phyloP scores from a whole-genome alignment of 208 protist species.

The Herpetomonas muscarum region DNA sequence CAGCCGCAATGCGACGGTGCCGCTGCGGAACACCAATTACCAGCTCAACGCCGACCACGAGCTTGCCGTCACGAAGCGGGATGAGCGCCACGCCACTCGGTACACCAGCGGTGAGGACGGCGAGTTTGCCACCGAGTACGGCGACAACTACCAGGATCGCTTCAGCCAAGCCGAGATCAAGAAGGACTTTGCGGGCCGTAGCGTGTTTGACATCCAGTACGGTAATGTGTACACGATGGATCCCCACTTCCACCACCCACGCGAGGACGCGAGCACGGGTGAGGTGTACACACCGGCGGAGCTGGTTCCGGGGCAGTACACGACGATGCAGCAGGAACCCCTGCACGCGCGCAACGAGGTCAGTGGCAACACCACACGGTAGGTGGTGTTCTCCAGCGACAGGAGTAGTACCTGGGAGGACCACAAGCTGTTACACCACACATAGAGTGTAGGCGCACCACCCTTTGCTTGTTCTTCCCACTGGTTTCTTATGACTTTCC shows the following conservation, averaged over 20 bases:
- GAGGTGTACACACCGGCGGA: constrained; percentile 71
- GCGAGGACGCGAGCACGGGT: constrained; percentile 62
- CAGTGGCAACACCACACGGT: background rate
- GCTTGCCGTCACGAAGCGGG: constrained; percentile 31
- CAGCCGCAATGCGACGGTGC: constrained; percentile 46
- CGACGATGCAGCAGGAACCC: constrained; percentile 65
- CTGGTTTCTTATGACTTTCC: background rate
- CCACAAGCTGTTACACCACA: no score
- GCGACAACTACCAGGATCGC: constrained; percentile 59
- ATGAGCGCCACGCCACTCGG: constrained; percentile 32
- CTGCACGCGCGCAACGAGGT: constrained; percentile 71
- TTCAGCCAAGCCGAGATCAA: constrained; percentile 50
- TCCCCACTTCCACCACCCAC: constrained; percentile 75
- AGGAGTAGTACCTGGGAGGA: no score
- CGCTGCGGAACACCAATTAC: constrained; percentile 73
- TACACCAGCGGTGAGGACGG: constrained; percentile 27
- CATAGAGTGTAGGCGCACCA: background rate
- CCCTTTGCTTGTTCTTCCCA: background rate
- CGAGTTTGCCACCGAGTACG: constrained; percentile 67
- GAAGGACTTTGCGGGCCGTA: constrained; percentile 48
- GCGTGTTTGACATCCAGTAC: constrained; percentile 77
- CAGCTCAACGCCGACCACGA: constrained; percentile 50
- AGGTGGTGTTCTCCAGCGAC: no score
- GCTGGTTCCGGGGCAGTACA: constrained; percentile 86
- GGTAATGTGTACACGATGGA: constrained; percentile 87